phyloP scores from a whole-genome alignment of 2,329 filamentous ascomycete genomes.

The Fusarium pilosicola region DNA sequence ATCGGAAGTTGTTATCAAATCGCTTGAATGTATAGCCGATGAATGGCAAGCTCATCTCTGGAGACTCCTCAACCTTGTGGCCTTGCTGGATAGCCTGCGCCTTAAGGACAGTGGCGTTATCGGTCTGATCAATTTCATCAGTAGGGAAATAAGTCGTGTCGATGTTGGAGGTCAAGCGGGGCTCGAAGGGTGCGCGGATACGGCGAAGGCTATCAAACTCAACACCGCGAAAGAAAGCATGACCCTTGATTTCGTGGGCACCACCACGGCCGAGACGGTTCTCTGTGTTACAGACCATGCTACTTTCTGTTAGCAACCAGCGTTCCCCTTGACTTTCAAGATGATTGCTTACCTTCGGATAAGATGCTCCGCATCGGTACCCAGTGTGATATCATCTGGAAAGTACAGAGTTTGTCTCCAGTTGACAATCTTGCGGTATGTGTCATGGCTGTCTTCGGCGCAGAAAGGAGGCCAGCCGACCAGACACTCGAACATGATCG shows the following conservation, averaged over 20 bases:
- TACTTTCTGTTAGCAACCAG: constrained; percentile 50
- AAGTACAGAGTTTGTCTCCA: constrained; percentile 97
- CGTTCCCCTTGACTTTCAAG: not conserved
- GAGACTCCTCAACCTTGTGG: constrained; percentile 76
- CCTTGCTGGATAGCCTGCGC: constrained; percentile 81
- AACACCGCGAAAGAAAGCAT: constrained; percentile 96
- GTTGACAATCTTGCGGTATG: constrained; percentile 99
- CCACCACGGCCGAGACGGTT: constrained; percentile 89
- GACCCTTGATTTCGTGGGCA: constrained; percentile 90
- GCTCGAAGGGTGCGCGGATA: constrained; percentile 96
- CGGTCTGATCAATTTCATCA: constrained; percentile 97
- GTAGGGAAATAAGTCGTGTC: constrained; percentile 99
- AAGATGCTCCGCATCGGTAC: constrained; percentile 88
- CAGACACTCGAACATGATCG: constrained; percentile 99
- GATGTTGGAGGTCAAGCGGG: constrained; percentile 89
- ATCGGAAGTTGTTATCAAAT: constrained; percentile 79
- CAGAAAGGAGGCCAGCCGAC: constrained; percentile 99
- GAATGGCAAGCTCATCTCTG: constrained; percentile 92
- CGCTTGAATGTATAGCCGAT: constrained; percentile 83
- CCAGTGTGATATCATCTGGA: constrained; percentile 91
- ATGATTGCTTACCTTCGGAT: constrained; percentile 79
- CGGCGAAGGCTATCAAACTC: constrained; percentile 92
- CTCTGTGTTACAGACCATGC: constrained; percentile 92
- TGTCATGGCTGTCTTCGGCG: constrained; percentile 96
- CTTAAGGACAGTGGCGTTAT: constrained; percentile 87